phyloP scores from a whole-genome alignment of 306 rosid genomes.

The Ormosia emarginata region DNA sequence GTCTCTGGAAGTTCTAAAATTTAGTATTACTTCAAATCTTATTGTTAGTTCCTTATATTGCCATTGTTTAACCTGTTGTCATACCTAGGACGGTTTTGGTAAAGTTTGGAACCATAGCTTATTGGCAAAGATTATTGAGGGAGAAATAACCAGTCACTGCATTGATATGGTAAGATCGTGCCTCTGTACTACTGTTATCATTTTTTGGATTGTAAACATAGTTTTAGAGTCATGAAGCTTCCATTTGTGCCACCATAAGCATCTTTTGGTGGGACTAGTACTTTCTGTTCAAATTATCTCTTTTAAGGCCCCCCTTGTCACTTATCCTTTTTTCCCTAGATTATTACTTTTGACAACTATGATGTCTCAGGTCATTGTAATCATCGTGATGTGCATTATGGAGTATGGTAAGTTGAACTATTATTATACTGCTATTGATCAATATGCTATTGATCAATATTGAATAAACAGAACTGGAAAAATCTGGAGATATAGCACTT shows the following conservation, averaged over 20 bases:
- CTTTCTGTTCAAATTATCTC: background rate
- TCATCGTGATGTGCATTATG: conserved; percentile 75
- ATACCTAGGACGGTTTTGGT: conserved; percentile 85
- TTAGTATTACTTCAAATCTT: background rate
- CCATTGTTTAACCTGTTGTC: conserved; percentile 19
- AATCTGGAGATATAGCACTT: background rate
- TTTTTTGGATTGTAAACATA: background rate
- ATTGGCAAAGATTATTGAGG: conserved; percentile 55
- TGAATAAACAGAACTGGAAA: background rate
- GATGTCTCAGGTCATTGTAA: conserved; percentile 97
- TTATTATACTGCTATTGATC: conserved; percentile 10
- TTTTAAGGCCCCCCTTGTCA: background rate
- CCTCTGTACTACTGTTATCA: background rate
- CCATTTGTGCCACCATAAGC: conserved; percentile 17
- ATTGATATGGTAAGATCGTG: conserved; percentile 60
- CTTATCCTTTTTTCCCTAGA: conserved; percentile 40
- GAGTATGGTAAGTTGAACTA: conserved; percentile 58
- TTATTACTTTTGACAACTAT: conserved; percentile 73
- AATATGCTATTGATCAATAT: conserved; percentile 21
- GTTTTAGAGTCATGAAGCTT: background rate
- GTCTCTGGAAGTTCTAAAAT: conserved; percentile 28
- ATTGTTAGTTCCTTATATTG: conserved; percentile 15
- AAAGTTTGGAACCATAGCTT: conserved; percentile 67
- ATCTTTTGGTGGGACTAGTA: conserved; percentile 1
- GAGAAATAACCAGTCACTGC: conserved; percentile 40